A percentile compares a stretch with the other conserved stretches of the same genome.
These are phyloP conservation scores for Tetracladium marchalianum DNA, from an alignment of 495 filamentous ascomycete genomes.

Conservation along the genomic window DNA sequence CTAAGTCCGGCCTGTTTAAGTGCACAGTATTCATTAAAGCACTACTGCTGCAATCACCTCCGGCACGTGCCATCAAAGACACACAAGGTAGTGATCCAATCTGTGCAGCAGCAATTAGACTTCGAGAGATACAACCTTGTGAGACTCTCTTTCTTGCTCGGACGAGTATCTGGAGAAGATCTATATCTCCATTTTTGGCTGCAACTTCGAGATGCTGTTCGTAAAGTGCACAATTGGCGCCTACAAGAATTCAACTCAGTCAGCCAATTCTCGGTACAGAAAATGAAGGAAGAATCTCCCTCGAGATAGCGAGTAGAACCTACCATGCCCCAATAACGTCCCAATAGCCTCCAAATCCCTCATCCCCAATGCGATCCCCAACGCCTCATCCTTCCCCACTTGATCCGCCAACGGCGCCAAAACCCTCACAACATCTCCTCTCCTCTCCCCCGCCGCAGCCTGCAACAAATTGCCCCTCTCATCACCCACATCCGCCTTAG, in stretches of 20 bases:
- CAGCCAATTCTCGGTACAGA: too few species aligned
- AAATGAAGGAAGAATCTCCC: too few species aligned
- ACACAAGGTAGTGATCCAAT: neutral
- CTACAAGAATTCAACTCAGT: neutral
- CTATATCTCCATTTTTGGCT: neutral
- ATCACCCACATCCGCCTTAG: neutral
- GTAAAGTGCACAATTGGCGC: neutral
- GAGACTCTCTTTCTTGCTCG: neutral
- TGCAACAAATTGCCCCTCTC: neutral
- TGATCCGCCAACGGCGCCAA: neutral
- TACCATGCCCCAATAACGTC: conserved; percentile 1
- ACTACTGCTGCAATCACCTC: neutral
- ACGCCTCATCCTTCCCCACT: neutral
- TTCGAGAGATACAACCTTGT: neutral
- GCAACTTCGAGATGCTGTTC: neutral
- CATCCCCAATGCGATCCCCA: neutral
- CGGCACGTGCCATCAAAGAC: neutral
- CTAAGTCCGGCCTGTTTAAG: neutral
- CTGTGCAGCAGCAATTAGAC: neutral
- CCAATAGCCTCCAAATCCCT: neutral
- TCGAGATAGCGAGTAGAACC: neutral
- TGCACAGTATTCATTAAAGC: neutral
- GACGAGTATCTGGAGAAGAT: neutral
- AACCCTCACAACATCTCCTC: neutral
- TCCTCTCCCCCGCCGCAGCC: neutral